Base-by-base conservation (phyloP, 2,329 filamentous ascomycete genomes). In the Calcarisporium arbuscula region DNA sequence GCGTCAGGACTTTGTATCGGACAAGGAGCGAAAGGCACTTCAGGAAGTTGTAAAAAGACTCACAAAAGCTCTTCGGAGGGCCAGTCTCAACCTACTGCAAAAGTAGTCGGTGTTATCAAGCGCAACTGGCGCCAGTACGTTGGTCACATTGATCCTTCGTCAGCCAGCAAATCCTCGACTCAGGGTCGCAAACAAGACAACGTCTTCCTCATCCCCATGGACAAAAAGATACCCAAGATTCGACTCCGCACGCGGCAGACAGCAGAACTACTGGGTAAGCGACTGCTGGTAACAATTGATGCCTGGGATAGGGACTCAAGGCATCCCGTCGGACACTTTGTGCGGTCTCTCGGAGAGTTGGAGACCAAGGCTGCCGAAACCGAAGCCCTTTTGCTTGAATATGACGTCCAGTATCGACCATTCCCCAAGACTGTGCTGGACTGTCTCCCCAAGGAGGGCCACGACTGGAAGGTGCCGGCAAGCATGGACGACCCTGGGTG, bases 91-190 rank as follows among this genome's bases (percentile, higher is more conserved):
- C 92, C 92, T 6, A 96, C 92, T 6, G 92, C 90, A 18, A 85
- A 77, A 54, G 85, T 98, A 10, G 87, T 96, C 6, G 92, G 92
- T 30, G 73, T 96, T 17, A 77, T 95, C 55, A 95, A 94, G 64
- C 79, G 92, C 34, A 96, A 96, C 58, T 98, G 92, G 92, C 77
- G 92, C 41, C 94, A 96, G 60, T 96, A 95, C 49, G 92, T 98
- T 42, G 92, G 92, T 3, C 89, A 95, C 54, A 82, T 98, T 37
- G 92, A 98, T 54, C 80, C 82, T 32, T 85, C 84, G 9, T 94
- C 89, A 3, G 82, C 88, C 31, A 82, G 81, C 50, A 77, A 41
- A 80, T 75, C 79, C 4, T 75, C 76, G 3, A 82, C 79, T 40
- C 82, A 88, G 48, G 87, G 86, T 19, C 77, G 88, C 39, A 84